Evolutionary conservation across 1,139 yeast genomes (phyloP).

Genomic region (Sugiyamaella xylanicola): DNA sequence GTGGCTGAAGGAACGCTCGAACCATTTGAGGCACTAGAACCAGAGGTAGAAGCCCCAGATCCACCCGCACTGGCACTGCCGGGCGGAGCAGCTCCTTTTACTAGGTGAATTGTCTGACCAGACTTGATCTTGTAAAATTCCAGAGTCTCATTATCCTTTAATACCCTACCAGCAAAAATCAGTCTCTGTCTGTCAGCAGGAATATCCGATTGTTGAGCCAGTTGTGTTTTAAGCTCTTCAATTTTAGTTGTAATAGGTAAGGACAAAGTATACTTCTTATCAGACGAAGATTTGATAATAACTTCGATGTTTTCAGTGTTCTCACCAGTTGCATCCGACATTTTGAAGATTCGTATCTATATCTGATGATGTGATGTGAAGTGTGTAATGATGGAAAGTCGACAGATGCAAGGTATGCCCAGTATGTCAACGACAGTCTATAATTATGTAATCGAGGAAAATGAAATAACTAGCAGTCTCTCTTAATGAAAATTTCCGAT

Average conservation of each 20-base stretch:
- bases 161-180: conserved; percentile 90
- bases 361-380: neutral
- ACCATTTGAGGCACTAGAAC: conserved; percentile 30
- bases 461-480: too few species aligned
- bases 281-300: conserved; percentile 59
- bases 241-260: conserved; percentile 61
- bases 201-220: conserved; percentile 61
- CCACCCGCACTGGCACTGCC: conserved; percentile 33
- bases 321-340: conserved; percentile 6
- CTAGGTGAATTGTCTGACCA: conserved; percentile 88
- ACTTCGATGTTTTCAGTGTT: conserved; percentile 11
- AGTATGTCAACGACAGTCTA: neutral
- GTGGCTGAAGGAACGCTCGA: conserved; percentile 28
- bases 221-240: conserved; percentile 64
- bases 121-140: conserved; percentile 75
- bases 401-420: neutral
- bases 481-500: too few species aligned
- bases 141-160: conserved; percentile 78
- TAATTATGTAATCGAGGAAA: neutral
- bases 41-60: conserved; percentile 28
- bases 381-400: neutral
- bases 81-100: conserved; percentile 57
- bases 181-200: conserved; percentile 80
- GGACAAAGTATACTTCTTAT: conserved; percentile 69
- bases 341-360: neutral